These are phyloP conservation scores for Aristolochia contorta DNA, from an alignment of 164 flowering plant genomes.

Conservation along the genomic window DNA sequence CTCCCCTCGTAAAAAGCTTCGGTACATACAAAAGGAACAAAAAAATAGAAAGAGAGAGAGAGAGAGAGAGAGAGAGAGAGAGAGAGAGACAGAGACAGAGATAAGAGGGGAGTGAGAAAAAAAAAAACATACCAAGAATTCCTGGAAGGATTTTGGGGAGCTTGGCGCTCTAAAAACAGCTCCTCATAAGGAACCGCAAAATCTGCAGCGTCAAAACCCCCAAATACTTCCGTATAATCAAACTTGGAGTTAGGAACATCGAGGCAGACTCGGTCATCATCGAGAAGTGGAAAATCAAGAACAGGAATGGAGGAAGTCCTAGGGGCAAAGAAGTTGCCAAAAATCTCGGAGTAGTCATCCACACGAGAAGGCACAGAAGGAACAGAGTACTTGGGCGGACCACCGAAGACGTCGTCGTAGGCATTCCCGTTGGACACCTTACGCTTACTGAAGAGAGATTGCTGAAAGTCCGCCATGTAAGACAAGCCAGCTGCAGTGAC, in stretches of 20 bases:
- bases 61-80: no score
- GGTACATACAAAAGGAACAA: no score
- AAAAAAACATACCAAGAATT: conserved; percentile 1
- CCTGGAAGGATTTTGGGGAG: not conserved
- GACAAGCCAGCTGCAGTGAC: not conserved
- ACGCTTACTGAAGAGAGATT: conserved; percentile 2
- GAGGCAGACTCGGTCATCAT: conserved; percentile 14
- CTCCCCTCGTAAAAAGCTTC: no score
- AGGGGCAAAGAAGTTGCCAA: conserved; percentile 48
- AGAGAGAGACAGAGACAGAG: no score
- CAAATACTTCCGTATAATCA: conserved; percentile 53
- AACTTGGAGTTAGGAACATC: conserved; percentile 35
- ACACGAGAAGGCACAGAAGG: conserved; percentile 48
- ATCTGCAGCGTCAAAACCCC: conserved; percentile 31
- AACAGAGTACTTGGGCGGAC: conserved; percentile 46
- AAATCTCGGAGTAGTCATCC: conserved; percentile 82
- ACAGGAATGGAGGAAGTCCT: conserved; percentile 52
- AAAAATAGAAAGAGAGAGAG: no score
- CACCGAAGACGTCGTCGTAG: conserved; percentile 76
- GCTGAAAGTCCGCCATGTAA: conserved; percentile 8
- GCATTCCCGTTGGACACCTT: conserved; percentile 24
- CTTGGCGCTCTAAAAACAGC: conserved; percentile 14
- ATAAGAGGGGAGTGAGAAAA: no score
- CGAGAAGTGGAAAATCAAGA: conserved; percentile 46
- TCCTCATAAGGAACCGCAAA: conserved; percentile 40